Evolutionary conservation across 1,284 basidiomycete species (phyloP).

Genomic region (Cryptococcus jaspeensis): DNA sequence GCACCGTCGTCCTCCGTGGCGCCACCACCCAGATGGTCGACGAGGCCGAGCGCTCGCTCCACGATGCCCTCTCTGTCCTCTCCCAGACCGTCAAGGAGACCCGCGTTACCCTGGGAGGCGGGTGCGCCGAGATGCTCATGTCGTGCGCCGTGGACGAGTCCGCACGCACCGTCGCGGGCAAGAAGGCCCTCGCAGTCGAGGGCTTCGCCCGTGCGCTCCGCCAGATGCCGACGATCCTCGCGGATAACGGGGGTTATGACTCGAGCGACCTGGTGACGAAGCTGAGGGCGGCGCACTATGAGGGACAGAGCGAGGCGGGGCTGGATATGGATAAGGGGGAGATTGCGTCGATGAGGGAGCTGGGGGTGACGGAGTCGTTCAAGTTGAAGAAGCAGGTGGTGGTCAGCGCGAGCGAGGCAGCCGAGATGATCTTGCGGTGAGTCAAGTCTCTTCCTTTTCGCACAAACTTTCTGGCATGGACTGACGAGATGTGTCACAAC

Average conservation of each 20-base stretch:
- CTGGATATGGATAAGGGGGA: slow-evolving; percentile 85
- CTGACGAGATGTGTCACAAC: background rate
- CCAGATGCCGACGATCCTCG: slow-evolving; percentile 93
- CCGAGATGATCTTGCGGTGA: slow-evolving; percentile 96
- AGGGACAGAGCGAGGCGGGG: slow-evolving; percentile 79
- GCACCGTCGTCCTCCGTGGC: slow-evolving; percentile 95
- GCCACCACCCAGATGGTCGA: slow-evolving; percentile 99
- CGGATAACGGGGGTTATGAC: slow-evolving; percentile 97
- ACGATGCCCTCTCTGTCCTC: slow-evolving; percentile 94
- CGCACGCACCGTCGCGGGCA: slow-evolving; percentile 80
- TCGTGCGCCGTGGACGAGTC: slow-evolving; percentile 88
- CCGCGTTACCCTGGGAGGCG: slow-evolving; percentile 88
- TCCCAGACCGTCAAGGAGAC: slow-evolving; percentile 99
- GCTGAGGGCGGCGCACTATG: slow-evolving; percentile 90
- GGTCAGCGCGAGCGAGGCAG: slow-evolving; percentile 89
- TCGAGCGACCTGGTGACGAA: slow-evolving; percentile 91
- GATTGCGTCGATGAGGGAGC: slow-evolving; percentile 81
- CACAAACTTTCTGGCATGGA: background rate
- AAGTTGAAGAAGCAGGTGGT: slow-evolving; percentile 97
- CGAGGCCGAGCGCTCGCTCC: slow-evolving; percentile 95
- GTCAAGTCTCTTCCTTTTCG: slow-evolving; percentile 46
- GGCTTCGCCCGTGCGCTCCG: slow-evolving; percentile 84
- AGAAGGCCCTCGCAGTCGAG: slow-evolving; percentile 94
- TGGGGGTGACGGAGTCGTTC: slow-evolving; percentile 93
- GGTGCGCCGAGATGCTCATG: slow-evolving; percentile 98